phyloP scores from a whole-genome alignment of 176 grass and related monocot genomes.

The Oryza meyeriana region DNA sequence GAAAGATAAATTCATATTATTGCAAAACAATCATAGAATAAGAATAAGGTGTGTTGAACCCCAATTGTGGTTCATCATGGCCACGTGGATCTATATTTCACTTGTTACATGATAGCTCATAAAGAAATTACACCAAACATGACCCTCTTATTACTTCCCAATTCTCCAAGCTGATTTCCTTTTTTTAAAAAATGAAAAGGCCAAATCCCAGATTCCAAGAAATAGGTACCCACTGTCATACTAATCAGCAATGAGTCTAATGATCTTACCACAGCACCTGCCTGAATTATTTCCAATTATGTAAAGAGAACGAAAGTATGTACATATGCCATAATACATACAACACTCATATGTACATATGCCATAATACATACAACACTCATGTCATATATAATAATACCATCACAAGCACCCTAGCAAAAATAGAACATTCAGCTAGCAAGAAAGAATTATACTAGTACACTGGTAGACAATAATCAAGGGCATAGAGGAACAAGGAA shows the following conservation, averaged over 20 bases:
- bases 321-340: not conserved
- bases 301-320: not conserved
- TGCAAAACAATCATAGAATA: not conserved
- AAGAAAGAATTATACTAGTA: not conserved
- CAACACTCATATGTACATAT: not conserved
- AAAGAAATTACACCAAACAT: not conserved
- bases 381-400: not conserved
- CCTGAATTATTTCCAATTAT: not conserved
- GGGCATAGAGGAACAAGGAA: not conserved
- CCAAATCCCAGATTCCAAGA: not conserved
- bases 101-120: not conserved
- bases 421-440: not conserved
- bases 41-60: not conserved
- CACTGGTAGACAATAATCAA: conserved; percentile 3
- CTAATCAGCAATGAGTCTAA: not conserved
- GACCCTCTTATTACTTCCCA: not conserved
- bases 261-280: not conserved
- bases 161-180: not conserved
- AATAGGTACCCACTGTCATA: not conserved
- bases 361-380: not conserved
- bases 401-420: not conserved
- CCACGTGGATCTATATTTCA: not conserved
- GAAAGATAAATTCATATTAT: not conserved
- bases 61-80: not conserved
- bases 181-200: not conserved